A percentile compares a stretch with the other conserved stretches of the same genome.
Evolutionary conservation across 2,329 filamentous ascomycete genomes (phyloP).

Genomic region (Cordyceps militaris): DNA sequence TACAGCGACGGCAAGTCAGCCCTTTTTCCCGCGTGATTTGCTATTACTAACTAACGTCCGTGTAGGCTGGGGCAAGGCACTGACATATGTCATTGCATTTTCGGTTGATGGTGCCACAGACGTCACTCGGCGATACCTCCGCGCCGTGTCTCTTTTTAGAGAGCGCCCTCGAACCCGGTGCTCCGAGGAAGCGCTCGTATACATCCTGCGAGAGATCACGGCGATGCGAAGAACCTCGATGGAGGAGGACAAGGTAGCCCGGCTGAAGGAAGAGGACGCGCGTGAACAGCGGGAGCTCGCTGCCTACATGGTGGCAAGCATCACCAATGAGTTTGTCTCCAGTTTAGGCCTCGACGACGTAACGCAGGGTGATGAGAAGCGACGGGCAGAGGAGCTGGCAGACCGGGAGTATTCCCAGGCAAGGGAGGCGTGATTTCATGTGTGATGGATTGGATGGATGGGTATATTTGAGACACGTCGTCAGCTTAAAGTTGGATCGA

Average conservation of each 20-base stretch:
- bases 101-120: constrained; percentile 75
- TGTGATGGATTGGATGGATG: not conserved
- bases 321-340: not conserved
- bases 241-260: not conserved
- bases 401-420: not conserved
- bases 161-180: constrained; percentile 60
- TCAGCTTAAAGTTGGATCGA: not conserved
- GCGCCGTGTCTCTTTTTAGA: constrained; percentile 63
- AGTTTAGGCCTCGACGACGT: not conserved
- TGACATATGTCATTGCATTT: constrained; percentile 95
- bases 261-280: not conserved
- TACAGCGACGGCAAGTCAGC: constrained; percentile 67
- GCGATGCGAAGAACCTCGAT: constrained; percentile 49
- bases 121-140: constrained; percentile 60
- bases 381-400: not conserved
- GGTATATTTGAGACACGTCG: not conserved
- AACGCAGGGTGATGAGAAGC: not conserved
- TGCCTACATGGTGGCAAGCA: not conserved
- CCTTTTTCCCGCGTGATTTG: not conserved
- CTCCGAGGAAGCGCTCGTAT: constrained; percentile 85
- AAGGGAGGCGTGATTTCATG: not conserved
- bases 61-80: constrained; percentile 73
- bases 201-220: constrained; percentile 87
- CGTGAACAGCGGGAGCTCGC: not conserved
- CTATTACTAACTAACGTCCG: not conserved